These are phyloP conservation scores for Eucalyptus polyanthemos DNA, from an alignment of 345 rosid species.

Conservation along the genomic window DNA sequence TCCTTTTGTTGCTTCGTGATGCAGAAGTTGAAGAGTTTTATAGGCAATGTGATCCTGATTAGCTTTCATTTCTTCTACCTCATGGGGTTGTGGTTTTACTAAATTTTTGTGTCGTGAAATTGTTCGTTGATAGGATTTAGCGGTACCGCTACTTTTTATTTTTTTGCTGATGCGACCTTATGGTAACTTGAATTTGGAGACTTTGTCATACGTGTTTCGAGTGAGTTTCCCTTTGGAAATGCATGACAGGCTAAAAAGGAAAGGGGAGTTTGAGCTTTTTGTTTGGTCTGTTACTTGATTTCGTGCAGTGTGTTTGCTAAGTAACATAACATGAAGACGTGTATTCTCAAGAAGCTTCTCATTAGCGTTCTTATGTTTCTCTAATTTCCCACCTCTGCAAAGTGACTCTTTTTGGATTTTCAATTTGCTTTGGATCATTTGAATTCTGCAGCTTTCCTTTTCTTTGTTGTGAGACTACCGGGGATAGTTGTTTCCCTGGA, in stretches of 20 bases:
- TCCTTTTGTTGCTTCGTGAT: neutral
- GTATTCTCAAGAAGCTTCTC: neutral
- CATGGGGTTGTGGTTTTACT: neutral
- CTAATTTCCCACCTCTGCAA: neutral
- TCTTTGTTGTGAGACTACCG: neutral
- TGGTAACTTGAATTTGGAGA: neutral
- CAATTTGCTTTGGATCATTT: neutral
- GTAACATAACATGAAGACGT: neutral
- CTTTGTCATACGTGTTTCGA: neutral
- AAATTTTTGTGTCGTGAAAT: neutral
- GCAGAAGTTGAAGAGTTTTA: constrained; percentile 54
- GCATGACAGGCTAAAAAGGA: neutral
- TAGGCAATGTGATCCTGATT: constrained; percentile 63
- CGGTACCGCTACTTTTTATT: neutral
- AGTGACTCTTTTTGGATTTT: neutral
- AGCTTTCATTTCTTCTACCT: neutral
- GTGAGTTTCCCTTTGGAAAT: neutral
- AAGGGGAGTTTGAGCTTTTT: neutral
- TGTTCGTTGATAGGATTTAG: neutral
- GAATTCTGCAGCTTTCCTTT: neutral
- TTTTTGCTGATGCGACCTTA: neutral
- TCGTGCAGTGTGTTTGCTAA: neutral
- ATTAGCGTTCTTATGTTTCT: neutral
- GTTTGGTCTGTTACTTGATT: neutral
- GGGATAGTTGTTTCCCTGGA: no score